Conservation (phyloP, 1,139 yeast genomes). For the Saccharomyces hybrid region DNA sequence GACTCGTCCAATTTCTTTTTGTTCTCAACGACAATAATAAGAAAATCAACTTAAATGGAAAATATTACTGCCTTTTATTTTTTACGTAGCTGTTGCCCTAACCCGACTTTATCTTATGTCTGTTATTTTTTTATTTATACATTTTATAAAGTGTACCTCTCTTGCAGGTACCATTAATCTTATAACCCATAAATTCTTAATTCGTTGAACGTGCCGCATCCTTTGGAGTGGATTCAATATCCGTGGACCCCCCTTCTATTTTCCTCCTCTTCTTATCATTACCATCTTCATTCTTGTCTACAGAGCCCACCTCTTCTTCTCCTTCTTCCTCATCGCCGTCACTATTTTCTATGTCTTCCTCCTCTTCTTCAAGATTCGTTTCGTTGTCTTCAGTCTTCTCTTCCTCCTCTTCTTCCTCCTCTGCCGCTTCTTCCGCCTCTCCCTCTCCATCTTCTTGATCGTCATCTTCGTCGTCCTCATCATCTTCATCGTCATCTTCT, state of each 20-base stretch:
- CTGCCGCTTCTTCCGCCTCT: slow-evolving; percentile 33
- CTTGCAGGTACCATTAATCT: background rate
- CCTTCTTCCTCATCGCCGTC: slow-evolving; percentile 28
- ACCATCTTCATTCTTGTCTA: slow-evolving; percentile 8
- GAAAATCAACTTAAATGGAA: background rate
- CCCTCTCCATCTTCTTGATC: slow-evolving; percentile 36
- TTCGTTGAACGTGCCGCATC: background rate
- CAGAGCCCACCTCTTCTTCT: slow-evolving; percentile 19
- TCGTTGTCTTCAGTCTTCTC: slow-evolving; percentile 36
- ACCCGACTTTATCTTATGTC: background rate
- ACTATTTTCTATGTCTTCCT: slow-evolving; percentile 29
- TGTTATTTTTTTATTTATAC: background rate
- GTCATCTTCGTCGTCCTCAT: slow-evolving; percentile 41
- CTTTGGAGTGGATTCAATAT: background rate
- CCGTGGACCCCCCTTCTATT: slow-evolving; percentile 8
- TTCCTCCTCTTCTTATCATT: slow-evolving; percentile 12
- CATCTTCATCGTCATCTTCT: slow-evolving; percentile 47
- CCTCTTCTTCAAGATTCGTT: slow-evolving; percentile 32
- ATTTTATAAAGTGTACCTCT: background rate
- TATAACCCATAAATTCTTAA: background rate
- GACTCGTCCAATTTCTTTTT: slow-evolving; percentile 56
- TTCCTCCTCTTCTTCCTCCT: slow-evolving; percentile 33
- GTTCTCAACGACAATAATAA: background rate
- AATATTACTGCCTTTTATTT: background rate
- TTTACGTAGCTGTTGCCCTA: background rate